Percentiles rank a stretch among this genome's conserved stretches.
Conservation (phyloP, 1,284 basidiomycete species). For the Sporisorium graminicola region DNA sequence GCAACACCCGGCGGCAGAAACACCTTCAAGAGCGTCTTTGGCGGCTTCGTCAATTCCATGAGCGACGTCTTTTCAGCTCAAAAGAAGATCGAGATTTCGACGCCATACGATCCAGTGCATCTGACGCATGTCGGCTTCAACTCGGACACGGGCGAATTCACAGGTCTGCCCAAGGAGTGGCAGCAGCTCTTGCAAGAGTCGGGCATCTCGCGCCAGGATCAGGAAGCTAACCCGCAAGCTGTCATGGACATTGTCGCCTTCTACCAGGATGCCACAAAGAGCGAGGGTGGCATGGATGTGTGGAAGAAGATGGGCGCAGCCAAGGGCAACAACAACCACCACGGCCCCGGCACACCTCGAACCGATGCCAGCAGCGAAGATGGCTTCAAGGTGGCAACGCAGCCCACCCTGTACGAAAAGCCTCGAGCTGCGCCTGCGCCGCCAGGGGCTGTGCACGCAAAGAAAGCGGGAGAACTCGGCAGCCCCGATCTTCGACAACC, state of each 20-base stretch:
- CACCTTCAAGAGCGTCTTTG: slow-evolving; percentile 69
- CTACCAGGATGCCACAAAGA: slow-evolving; percentile 80
- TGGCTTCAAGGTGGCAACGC: slow-evolving; percentile 21
- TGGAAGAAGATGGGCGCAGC: slow-evolving; percentile 69
- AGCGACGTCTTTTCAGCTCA: slow-evolving; percentile 81
- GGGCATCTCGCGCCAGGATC: slow-evolving; percentile 92
- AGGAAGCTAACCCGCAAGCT: slow-evolving; percentile 97
- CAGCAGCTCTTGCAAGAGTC: slow-evolving; percentile 96
- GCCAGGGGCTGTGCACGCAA: slow-evolving; percentile 32
- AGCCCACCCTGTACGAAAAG: slow-evolving; percentile 51
- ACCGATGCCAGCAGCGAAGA: slow-evolving; percentile 47
- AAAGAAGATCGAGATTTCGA: slow-evolving; percentile 93
- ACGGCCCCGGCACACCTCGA: slow-evolving; percentile 31
- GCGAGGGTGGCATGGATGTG: slow-evolving; percentile 65
- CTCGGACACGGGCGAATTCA: slow-evolving; percentile 93
- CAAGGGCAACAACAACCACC: slow-evolving; percentile 34
- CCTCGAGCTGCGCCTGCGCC: slow-evolving; percentile 54
- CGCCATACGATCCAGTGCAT: slow-evolving; percentile 98
- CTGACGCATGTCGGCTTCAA: slow-evolving; percentile 99
- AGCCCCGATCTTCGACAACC: slow-evolving; percentile 35
- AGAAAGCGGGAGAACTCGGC: slow-evolving; percentile 15
- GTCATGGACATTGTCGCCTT: slow-evolving; percentile 99
- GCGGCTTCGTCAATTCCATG: slow-evolving; percentile 70
- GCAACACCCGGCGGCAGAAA: slow-evolving; percentile 46
- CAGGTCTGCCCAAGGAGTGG: slow-evolving; percentile 97